Conservation (phyloP, 352 stramenopile genomes). For the Pythium scleroteichum region DNA sequence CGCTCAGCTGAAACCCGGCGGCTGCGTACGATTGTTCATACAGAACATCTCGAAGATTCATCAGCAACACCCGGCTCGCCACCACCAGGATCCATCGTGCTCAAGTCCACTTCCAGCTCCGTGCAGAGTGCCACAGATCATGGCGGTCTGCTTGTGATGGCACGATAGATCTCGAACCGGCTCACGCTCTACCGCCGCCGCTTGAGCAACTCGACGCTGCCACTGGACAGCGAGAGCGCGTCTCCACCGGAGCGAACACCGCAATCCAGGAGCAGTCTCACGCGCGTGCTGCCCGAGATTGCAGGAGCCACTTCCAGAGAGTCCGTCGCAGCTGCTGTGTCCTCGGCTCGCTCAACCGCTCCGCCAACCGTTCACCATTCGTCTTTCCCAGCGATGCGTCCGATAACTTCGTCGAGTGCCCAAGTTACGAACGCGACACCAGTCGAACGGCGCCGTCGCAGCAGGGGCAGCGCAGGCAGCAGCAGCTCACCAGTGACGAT, state of each 20-base stretch:
- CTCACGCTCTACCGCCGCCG: background rate
- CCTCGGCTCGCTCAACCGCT: background rate
- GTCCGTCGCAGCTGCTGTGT: background rate
- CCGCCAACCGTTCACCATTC: background rate
- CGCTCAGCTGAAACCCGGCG: background rate
- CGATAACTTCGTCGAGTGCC: no score
- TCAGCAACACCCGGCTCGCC: background rate
- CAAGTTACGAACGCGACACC: no score
- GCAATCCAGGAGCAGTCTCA: conserved; percentile 3
- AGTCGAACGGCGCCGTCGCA: no score
- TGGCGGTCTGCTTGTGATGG: background rate
- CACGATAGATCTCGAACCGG: background rate
- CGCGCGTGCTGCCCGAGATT: conserved; percentile 1
- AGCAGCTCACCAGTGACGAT: conserved; percentile 9
- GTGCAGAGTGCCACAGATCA: background rate
- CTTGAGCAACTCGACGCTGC: conserved; percentile 3
- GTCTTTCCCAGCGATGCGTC: background rate
- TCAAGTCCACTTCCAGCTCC: conserved; percentile 6
- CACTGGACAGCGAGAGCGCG: background rate
- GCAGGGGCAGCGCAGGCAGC: no score
- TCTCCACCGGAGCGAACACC: background rate
- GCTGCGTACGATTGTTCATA: background rate
- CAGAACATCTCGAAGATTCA: background rate
- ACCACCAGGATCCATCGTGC: background rate
- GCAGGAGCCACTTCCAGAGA: background rate